Percentiles rank a stretch among this genome's conserved stretches.
Evolutionary conservation across 176 grass and related monocot species (phyloP).

Genomic region (Puccinellia tenuiflora): DNA sequence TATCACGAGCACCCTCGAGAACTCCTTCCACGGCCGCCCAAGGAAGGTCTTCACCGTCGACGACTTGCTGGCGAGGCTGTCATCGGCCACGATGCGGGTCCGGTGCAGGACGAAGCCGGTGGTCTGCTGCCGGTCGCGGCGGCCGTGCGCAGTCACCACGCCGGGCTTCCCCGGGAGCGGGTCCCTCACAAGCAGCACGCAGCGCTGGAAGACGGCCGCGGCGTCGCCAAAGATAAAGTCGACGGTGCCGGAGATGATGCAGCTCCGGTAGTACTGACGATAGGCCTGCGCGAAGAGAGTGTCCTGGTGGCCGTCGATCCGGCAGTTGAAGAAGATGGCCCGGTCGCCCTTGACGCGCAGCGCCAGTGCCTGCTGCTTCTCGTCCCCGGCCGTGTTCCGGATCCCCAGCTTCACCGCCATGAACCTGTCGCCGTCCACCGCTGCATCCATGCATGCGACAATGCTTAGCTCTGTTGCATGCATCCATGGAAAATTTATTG

Average conservation of each 20-base stretch:
- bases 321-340: slow-evolving; percentile 72
- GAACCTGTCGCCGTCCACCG: slow-evolving; percentile 61
- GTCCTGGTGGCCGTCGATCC: slow-evolving; percentile 86
- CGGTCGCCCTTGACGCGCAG: slow-evolving; percentile 65
- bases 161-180: slow-evolving; percentile 49
- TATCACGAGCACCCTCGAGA: slow-evolving; percentile 63
- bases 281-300: slow-evolving; percentile 81
- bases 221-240: slow-evolving; percentile 89
- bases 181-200: slow-evolving; percentile 54
- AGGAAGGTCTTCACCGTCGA: slow-evolving; percentile 38
- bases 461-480: neutral
- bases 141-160: slow-evolving; percentile 67
- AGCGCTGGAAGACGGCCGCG: slow-evolving; percentile 77
- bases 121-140: slow-evolving; percentile 60
- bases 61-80: slow-evolving; percentile 2
- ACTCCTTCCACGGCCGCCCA: slow-evolving; percentile 72
- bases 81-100: slow-evolving; percentile 51
- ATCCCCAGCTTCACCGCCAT: slow-evolving; percentile 54
- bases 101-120: slow-evolving; percentile 81
- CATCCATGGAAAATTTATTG: neutral
- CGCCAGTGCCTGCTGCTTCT: slow-evolving; percentile 67
- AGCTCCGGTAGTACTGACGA: slow-evolving; percentile 83
- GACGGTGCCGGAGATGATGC: slow-evolving; percentile 81
- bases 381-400: slow-evolving; percentile 72
- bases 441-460: slow-evolving; percentile 18